A percentile compares a stretch with the other conserved stretches of the same genome.
Evolutionary conservation across 2,329 filamentous ascomycete species (phyloP).

Genomic region (Stachybotrys echinatus): DNA sequence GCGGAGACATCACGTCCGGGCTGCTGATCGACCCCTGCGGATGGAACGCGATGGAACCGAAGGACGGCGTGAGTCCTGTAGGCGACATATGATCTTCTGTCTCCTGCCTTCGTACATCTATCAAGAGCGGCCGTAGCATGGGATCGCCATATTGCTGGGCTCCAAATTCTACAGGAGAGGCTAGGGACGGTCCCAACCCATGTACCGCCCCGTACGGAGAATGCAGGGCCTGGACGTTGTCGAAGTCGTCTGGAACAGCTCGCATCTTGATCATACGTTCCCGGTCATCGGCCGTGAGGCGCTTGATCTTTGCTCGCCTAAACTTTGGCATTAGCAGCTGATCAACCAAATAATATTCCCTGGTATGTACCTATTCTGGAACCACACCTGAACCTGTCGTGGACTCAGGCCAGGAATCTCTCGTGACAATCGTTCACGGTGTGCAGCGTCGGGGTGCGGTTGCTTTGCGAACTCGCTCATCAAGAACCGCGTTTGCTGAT

Average conservation of each 20-base stretch:
- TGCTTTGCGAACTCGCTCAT: slow-evolving; percentile 97
- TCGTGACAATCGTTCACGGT: slow-evolving; percentile 77
- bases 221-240: slow-evolving; percentile 64
- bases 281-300: slow-evolving; percentile 63
- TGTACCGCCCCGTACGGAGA: slow-evolving; percentile 61
- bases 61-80: slow-evolving; percentile 61
- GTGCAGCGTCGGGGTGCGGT: slow-evolving; percentile 86
- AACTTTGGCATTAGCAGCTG: slow-evolving; percentile 8
- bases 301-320: slow-evolving; percentile 67
- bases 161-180: slow-evolving; percentile 43
- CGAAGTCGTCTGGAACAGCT: slow-evolving; percentile 65
- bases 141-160: slow-evolving; percentile 49
- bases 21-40: slow-evolving; percentile 43
- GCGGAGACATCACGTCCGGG: slow-evolving; percentile 51
- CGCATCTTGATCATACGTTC: slow-evolving; percentile 69
- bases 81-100: slow-evolving; percentile 63
- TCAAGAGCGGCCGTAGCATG: slow-evolving; percentile 62
- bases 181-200: slow-evolving; percentile 40
- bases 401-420: slow-evolving; percentile 91
- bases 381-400: slow-evolving; percentile 95
- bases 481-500: slow-evolving; percentile 93
- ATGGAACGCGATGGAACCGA: slow-evolving; percentile 62
- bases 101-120: slow-evolving; percentile 61
- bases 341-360: not conserved
- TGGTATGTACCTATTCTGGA: slow-evolving; percentile 88